Conservation (phyloP, 257 asterid genomes). For the Fraxinus anomala region DNA sequence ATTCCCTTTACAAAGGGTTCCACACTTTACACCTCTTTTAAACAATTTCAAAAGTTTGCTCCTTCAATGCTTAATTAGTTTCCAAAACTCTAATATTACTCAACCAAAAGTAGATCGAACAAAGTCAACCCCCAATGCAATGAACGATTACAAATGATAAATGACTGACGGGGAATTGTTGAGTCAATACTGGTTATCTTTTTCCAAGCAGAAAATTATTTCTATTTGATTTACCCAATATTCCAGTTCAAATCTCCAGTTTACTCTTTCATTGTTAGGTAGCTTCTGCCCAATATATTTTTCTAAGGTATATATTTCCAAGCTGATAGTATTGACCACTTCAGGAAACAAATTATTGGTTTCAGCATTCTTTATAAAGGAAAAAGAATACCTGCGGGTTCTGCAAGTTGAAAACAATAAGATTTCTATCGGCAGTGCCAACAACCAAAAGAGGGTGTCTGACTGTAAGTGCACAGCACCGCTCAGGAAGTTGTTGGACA, state of each 20-base stretch:
- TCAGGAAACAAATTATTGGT: conserved; percentile 6
- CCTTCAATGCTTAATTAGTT: neutral
- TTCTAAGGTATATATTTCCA: neutral
- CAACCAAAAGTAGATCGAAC: neutral
- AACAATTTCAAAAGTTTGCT: neutral
- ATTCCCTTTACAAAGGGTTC: neutral
- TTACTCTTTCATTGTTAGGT: neutral
- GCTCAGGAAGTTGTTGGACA: conserved; percentile 93
- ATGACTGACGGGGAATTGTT: neutral
- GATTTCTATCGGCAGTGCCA: conserved; percentile 92
- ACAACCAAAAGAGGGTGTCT: conserved; percentile 93
- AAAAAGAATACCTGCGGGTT: conserved; percentile 78
- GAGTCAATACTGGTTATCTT: neutral
- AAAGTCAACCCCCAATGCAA: conserved; percentile 3
- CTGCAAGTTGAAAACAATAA: conserved; percentile 84
- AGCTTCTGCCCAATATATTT: neutral
- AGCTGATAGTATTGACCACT: neutral
- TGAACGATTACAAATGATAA: neutral
- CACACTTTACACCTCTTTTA: neutral
- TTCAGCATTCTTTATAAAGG: conserved; percentile 6
- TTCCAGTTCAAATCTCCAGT: neutral
- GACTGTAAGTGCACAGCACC: conserved; percentile 90
- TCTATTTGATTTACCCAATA: neutral
- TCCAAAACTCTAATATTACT: neutral
- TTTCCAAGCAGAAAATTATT: neutral